Base-by-base conservation (phyloP, 768 basidiomycete genomes). In the Rhodocollybia butyracea region DNA sequence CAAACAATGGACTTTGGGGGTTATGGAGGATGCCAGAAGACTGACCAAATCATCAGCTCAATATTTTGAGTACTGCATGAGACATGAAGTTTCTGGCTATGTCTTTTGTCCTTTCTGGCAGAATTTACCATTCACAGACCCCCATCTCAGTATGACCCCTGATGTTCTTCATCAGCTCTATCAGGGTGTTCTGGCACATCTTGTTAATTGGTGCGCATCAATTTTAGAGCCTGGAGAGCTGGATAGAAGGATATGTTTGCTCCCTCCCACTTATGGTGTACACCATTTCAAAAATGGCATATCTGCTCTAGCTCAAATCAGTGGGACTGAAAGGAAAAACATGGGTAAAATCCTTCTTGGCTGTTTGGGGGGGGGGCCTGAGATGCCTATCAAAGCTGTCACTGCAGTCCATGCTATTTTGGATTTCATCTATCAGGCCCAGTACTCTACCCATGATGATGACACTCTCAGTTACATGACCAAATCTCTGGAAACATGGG, bases 111-210 rank as follows among this genome's bases (percentile, higher is more conserved):
- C 75, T 1, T 79, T 78, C 59, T 80, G 79, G 78, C 56, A 56
- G 4, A 51, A 71, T 30, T 63, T 80, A 2, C 77, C 75, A 0
- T 70, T 68, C 55, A 50, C 61, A 34, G 57, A 80, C 58, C 79
- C 81, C 29, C 76, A 73, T 58, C 22, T 36, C 0, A 66, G 67
- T 5, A 66, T 82, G 40, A 75, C 75, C 0, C 77, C 80, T 0
- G 74, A 81, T 58, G 57, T 79, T 22, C 70, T 82, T 1, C 79
- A 82, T 56, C 76, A 81, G 57, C 55, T 81, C 0, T 73, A 76
- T 56, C 77, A 82, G 58, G 80, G 80, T 0, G 56, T 78, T 3
- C 63, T 80, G 59, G 76, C 76, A 50, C 76, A 79, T 52, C 48
- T 77, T 1, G 61, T 76, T 1, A 46, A 47, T 0, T 81, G 77